Evolutionary conservation across 768 basidiomycete species (phyloP).

Genomic region (Holtermannia corniformis): DNA sequence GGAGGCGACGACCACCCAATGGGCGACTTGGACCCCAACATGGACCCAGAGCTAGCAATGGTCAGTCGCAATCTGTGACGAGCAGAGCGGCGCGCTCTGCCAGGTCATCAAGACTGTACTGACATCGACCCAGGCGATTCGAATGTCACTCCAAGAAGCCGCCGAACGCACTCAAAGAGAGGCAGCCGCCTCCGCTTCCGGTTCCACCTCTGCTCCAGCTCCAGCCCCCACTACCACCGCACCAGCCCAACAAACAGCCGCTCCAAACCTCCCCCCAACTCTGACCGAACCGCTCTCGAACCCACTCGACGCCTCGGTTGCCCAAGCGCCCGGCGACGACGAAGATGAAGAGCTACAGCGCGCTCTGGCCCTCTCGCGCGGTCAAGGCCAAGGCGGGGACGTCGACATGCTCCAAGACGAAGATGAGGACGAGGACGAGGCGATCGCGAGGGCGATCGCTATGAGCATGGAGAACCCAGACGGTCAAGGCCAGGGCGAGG

Average conservation of each 20-base stretch:
- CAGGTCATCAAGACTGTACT: neutral
- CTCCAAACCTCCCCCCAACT: conserved; percentile 33
- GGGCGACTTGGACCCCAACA: conserved; percentile 66
- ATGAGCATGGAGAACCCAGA: conserved; percentile 60
- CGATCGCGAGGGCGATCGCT: conserved; percentile 78
- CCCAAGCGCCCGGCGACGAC: conserved; percentile 10
- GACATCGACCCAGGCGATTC: conserved; percentile 58
- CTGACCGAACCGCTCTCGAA: conserved; percentile 36
- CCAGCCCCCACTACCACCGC: conserved; percentile 37
- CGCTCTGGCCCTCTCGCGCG: conserved; percentile 63
- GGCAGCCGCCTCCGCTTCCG: conserved; percentile 7
- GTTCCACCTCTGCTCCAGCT: conserved; percentile 23
- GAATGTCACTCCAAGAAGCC: conserved; percentile 79
- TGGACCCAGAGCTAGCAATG: conserved; percentile 96
- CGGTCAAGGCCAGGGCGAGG: conserved; percentile 21
- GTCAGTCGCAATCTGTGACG: conserved; percentile 44
- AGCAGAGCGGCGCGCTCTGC: neutral
- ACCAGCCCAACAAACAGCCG: neutral
- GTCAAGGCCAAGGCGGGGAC: conserved; percentile 46
- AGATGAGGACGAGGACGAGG: conserved; percentile 64
- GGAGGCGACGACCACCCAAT: conserved; percentile 10
- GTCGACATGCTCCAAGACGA: conserved; percentile 48
- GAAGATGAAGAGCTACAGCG: conserved; percentile 61
- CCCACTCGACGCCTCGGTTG: conserved; percentile 17
- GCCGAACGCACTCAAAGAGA: conserved; percentile 40